Evolutionary conservation across 2,329 filamentous ascomycete genomes (phyloP), one percentile per base, ranked within the genome.

Genomic region (Tolypocladium amazonense): DNA sequence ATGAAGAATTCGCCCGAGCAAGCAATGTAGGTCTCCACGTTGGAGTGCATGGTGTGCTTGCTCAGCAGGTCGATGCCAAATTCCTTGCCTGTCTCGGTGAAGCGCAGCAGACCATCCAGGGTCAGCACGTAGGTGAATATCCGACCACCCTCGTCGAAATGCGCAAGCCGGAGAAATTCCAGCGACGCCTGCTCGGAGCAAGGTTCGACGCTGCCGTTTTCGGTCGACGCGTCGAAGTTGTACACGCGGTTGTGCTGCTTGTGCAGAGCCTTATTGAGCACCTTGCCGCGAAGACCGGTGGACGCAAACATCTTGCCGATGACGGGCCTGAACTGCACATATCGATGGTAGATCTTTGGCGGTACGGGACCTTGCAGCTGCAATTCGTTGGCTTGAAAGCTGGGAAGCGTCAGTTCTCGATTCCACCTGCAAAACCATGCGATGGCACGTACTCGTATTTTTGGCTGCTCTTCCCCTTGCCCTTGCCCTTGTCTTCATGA

Each of bases 41-140:
- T 88, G 64, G 90, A 93, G 76, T 97, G 93, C 91, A 97, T 96
- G 47, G 91, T 96, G 73, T 97, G 93, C 72, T 97, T 97, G 72
- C 88, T 92, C 67, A 97, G 76, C 72, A 97, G 79, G 74, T 97
- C 93, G 67, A 97, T 91, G 58, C 92, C 91, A 61, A 97, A 97
- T 68, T 97, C 92, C 67, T 94, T 94, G 37, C 93, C 93, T 0
- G 93, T 97, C 73, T 97, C 93, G 1, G 93, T 97, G 74, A 97
- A 97, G 54, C 92, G 88, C 69, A 95, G 83, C 58, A 93, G 80
- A 6, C 88, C 89, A 69, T 97, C 93, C 8, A 97, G 81, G 0
- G 91, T 96, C 27, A 97, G 78, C 33, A 97, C 88, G 66, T 97
- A 97, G 27, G 93, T 97, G 69, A 94, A 97, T 60, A 95, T 85